These are phyloP conservation scores for Pelargonium hybrid DNA, from an alignment of 441 rosid species.

Conservation along the genomic window DNA sequence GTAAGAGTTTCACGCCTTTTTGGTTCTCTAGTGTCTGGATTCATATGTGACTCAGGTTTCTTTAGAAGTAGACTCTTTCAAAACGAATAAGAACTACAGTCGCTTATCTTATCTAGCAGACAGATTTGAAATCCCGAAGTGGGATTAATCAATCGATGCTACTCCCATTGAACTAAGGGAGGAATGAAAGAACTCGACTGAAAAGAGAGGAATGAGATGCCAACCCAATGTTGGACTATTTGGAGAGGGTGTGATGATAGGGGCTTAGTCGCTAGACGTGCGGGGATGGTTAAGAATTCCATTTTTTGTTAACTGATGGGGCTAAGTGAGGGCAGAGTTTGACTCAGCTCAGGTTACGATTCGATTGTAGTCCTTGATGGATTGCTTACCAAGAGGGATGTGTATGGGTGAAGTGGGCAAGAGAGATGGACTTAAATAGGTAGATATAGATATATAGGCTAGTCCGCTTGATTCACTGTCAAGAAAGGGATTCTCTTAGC, in stretches of 20 bases:
- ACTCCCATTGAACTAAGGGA: background rate
- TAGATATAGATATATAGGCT: no score
- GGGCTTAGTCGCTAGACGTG: no score
- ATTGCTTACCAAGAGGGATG: no score
- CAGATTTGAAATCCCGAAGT: background rate
- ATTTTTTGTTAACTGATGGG: background rate
- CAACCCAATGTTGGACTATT: no score
- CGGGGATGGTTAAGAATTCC: background rate
- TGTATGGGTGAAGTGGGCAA: no score
- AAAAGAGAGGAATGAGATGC: background rate
- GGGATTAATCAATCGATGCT: background rate
- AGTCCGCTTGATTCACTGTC: no score
- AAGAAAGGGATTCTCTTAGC: no score
- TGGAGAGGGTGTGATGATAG: no score
- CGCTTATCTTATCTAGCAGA: background rate
- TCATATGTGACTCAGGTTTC: background rate
- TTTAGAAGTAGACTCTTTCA: background rate
- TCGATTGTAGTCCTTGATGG: background rate
- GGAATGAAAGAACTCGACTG: background rate
- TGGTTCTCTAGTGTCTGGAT: no score
- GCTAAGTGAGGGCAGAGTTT: background rate
- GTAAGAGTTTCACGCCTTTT: no score
- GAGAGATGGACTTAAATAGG: no score
- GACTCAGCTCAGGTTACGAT: background rate
- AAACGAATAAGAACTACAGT: background rate